A percentile compares a stretch with the other conserved stretches of the same genome.
These are phyloP conservation scores for Cystobasidium sp. DNA, from an alignment of 1,284 basidiomycete species.

Conservation along the genomic window DNA sequence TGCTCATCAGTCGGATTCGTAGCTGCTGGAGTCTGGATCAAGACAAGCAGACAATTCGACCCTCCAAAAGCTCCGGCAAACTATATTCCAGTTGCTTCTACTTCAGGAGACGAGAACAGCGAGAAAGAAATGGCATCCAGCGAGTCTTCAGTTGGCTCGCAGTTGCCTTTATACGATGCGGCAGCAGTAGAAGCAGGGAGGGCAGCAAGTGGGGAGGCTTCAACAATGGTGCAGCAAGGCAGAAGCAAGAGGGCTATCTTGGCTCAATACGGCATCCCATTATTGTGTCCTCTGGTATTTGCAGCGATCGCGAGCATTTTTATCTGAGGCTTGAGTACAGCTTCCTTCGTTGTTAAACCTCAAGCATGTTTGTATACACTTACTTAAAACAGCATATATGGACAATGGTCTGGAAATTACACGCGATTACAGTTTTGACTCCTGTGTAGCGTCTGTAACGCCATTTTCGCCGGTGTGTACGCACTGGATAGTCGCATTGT, in stretches of 20 bases:
- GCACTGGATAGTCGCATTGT: too few species aligned
- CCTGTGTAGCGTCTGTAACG: too few species aligned
- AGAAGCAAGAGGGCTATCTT: slow-evolving; percentile 12
- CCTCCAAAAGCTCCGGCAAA: slow-evolving; percentile 28
- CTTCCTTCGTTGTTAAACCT: neutral
- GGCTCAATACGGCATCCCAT: slow-evolving; percentile 25
- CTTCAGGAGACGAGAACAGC: slow-evolving; percentile 3
- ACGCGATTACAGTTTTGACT: too few species aligned
- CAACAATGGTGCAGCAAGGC: neutral
- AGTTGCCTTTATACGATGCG: neutral
- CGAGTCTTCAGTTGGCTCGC: neutral
- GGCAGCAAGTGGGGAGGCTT: neutral
- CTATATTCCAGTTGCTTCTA: slow-evolving; percentile 11
- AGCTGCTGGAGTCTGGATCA: slow-evolving; percentile 43
- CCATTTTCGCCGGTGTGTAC: too few species aligned
- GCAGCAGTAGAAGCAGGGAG: neutral
- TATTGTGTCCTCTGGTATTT: slow-evolving; percentile 16
- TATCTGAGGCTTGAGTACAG: neutral
- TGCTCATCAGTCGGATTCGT: slow-evolving; percentile 40
- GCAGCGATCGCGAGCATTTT: slow-evolving; percentile 24
- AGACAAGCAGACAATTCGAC: slow-evolving; percentile 45
- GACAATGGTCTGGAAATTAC: too few species aligned
- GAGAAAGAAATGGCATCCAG: slow-evolving; percentile 3
- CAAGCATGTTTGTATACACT: neutral
- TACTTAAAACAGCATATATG: neutral